A percentile compares a stretch with the other conserved stretches of the same genome.
Conservation (phyloP, 2,329 filamentous ascomycete genomes). For the Pyrenophora seminiperda region DNA sequence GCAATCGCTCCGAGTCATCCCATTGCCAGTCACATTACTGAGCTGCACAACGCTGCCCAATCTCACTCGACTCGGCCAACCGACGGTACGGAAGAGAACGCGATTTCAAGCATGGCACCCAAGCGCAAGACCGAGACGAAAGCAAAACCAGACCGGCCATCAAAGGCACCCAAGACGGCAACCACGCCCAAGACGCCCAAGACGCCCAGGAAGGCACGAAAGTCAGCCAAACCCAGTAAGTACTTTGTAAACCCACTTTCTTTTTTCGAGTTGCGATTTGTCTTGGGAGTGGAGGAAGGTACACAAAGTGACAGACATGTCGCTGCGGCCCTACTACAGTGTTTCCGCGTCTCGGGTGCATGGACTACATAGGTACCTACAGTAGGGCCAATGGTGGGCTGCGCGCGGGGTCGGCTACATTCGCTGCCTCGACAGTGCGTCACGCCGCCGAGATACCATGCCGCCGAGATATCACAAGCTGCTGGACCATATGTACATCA, state of each 20-base stretch:
- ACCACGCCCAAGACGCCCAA: conserved; percentile 12
- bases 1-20: neutral
- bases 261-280: neutral
- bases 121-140: conserved; percentile 16
- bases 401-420: conserved; percentile 22
- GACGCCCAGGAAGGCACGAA: conserved; percentile 5
- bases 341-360: conserved; percentile 13
- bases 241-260: too few species aligned
- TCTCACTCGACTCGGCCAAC: neutral
- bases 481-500: conserved; percentile 5
- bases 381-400: conserved; percentile 24
- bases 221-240: neutral
- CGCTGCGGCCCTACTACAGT: conserved; percentile 16
- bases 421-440: conserved; percentile 27
- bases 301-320: neutral
- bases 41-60: neutral
- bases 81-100: conserved; percentile 4
- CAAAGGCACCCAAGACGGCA: conserved; percentile 7
- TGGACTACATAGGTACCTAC: too few species aligned
- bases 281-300: neutral
- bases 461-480: conserved; percentile 16
- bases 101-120: conserved; percentile 11
- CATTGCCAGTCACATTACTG: neutral
- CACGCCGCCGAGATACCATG: too few species aligned
- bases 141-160: conserved; percentile 3